phyloP scores from a whole-genome alignment of 257 asterid species.

The Primulina tabacum region DNA sequence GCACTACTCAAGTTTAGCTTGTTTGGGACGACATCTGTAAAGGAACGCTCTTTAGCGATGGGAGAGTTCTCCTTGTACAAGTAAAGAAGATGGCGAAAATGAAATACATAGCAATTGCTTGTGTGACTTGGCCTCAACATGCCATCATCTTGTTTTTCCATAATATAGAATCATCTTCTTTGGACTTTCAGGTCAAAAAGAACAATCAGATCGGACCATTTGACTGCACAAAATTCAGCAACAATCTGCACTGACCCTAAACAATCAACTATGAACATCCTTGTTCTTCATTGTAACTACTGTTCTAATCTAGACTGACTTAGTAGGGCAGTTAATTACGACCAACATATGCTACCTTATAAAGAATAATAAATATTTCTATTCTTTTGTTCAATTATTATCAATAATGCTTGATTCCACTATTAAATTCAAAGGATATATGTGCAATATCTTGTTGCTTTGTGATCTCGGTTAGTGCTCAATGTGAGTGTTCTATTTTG shows the following conservation, averaged over 20 bases:
- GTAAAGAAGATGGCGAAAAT: neutral
- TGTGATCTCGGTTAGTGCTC: neutral
- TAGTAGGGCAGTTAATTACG: slow-evolving; percentile 6
- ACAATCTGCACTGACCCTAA: slow-evolving; percentile 33
- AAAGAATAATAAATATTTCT: slow-evolving; percentile 18
- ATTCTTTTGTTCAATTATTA: neutral
- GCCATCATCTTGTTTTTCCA: neutral
- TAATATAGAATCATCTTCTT: slow-evolving; percentile 15
- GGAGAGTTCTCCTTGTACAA: neutral
- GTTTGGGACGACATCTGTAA: neutral
- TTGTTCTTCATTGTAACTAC: slow-evolving; percentile 26
- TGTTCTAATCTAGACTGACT: slow-evolving; percentile 28
- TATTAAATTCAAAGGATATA: neutral
- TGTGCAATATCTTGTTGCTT: neutral
- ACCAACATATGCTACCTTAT: neutral
- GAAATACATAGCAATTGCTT: neutral
- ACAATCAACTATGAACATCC: slow-evolving; percentile 36
- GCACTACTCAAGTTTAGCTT: neutral
- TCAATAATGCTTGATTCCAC: neutral
- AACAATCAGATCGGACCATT: slow-evolving; percentile 74
- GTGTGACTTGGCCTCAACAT: neutral
- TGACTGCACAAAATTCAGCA: slow-evolving; percentile 80
- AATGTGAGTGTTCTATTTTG: too few species aligned
- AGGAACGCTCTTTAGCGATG: neutral
- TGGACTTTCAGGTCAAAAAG: slow-evolving; percentile 63